Conservation (phyloP, 2,329 filamentous ascomycete species). For the Fusarium austroafricanum region DNA sequence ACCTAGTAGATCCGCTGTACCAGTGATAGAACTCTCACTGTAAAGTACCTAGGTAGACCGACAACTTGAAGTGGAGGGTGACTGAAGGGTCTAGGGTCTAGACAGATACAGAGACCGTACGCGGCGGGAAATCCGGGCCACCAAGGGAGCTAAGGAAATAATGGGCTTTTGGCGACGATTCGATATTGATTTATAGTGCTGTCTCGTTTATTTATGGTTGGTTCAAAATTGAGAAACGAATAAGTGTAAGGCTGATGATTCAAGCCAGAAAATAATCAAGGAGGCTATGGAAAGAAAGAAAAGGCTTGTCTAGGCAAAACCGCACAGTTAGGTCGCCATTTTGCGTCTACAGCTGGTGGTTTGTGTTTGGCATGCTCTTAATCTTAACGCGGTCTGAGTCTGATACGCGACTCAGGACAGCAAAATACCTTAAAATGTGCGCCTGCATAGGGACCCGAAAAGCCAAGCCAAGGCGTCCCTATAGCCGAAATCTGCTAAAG, state of each 20-base stretch:
- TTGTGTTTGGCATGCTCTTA: slow-evolving; percentile 14
- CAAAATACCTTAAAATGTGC: slow-evolving; percentile 29
- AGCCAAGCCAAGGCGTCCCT: not conserved
- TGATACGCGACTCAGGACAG: slow-evolving; percentile 33
- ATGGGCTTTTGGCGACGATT: slow-evolving; percentile 29
- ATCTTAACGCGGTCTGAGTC: slow-evolving; percentile 27
- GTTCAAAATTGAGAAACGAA: not conserved
- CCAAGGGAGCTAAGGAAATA: slow-evolving; percentile 39
- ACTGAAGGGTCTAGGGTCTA: slow-evolving; percentile 36
- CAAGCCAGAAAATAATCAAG: not conserved
- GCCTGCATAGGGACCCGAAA: slow-evolving; percentile 3
- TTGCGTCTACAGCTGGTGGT: slow-evolving; percentile 11
- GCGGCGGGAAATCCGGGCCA: slow-evolving; percentile 39
- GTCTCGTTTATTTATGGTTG: slow-evolving; percentile 28
- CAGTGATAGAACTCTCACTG: slow-evolving; percentile 20
- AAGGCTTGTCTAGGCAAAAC: not conserved
- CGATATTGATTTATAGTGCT: slow-evolving; percentile 23
- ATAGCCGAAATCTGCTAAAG: slow-evolving; percentile 28
- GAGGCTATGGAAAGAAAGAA: not conserved
- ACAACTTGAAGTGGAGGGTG: slow-evolving; percentile 30
- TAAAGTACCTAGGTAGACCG: slow-evolving; percentile 23
- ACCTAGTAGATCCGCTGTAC: slow-evolving; percentile 13
- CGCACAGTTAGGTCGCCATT: not conserved
- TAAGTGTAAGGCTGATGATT: not conserved
- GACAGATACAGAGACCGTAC: slow-evolving; percentile 33